Conservation (phyloP, 1,284 basidiomycete genomes). For the Cryptococcus wingfieldii region DNA sequence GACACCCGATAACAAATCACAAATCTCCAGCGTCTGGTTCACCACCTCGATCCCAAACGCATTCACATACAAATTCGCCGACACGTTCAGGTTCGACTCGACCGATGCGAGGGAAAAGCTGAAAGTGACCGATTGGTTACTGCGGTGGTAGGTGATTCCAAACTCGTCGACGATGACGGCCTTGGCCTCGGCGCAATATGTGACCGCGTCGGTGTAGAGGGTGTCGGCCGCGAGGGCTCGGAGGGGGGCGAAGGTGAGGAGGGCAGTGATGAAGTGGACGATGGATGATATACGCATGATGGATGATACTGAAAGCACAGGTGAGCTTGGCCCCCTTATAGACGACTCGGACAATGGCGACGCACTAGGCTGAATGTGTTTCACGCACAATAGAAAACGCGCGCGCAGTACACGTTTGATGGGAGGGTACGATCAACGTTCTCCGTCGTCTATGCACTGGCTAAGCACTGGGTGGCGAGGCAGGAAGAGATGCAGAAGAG, state of each 20-base stretch:
- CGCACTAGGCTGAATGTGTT: background rate
- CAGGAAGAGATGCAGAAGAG: background rate
- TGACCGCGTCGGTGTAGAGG: slow-evolving; percentile 68
- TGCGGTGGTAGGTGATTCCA: slow-evolving; percentile 66
- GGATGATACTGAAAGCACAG: background rate
- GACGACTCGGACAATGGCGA: background rate
- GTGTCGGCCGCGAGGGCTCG: slow-evolving; percentile 1
- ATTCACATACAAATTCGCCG: slow-evolving; percentile 71
- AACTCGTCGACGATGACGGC: slow-evolving; percentile 75
- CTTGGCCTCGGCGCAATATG: slow-evolving; percentile 77
- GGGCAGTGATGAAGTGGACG: background rate
- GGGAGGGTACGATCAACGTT: background rate
- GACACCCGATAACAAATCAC: slow-evolving; percentile 67
- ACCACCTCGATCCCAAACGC: slow-evolving; percentile 73
- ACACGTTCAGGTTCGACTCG: slow-evolving; percentile 67
- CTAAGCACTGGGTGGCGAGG: background rate
- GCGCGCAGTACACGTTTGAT: background rate
- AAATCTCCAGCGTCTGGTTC: slow-evolving; percentile 70
- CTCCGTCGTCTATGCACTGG: background rate
- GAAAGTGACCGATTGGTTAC: slow-evolving; percentile 53
- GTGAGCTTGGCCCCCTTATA: background rate
- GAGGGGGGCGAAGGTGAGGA: background rate
- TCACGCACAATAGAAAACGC: slow-evolving; percentile 3
- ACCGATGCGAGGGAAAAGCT: slow-evolving; percentile 40
- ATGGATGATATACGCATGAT: background rate